A percentile compares a stretch with the other conserved stretches of the same genome.
These are phyloP conservation scores for Phytophthora hybrid DNA, from an alignment of 352 stramenopile species.

Conservation along the genomic window DNA sequence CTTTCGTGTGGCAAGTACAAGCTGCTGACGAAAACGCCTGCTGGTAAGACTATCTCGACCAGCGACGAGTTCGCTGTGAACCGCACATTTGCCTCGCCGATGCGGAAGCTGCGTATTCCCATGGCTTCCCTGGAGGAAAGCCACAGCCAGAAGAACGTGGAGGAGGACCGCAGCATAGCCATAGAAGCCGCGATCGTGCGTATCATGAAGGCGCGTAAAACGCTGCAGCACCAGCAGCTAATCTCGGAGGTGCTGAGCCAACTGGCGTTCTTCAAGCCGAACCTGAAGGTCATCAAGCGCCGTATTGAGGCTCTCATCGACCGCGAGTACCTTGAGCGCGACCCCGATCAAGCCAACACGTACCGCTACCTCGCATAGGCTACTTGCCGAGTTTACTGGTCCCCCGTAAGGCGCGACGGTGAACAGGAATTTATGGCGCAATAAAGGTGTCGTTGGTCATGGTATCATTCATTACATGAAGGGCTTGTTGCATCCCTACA, in stretches of 20 bases:
- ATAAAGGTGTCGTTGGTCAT: slow-evolving; percentile 40
- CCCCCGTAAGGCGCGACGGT: slow-evolving; percentile 15
- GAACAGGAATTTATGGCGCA: slow-evolving; percentile 31
- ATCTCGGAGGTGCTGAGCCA: slow-evolving; percentile 98
- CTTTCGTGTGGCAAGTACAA: slow-evolving; percentile 99
- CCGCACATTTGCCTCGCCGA: slow-evolving; percentile 93
- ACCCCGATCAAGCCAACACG: slow-evolving; percentile 95
- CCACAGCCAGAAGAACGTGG: slow-evolving; percentile 98
- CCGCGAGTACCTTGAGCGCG: slow-evolving; percentile 98
- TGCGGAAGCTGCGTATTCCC: slow-evolving; percentile 98
- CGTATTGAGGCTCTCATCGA: slow-evolving; percentile 98
- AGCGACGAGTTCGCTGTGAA: slow-evolving; percentile 97
- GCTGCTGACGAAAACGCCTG: slow-evolving; percentile 95
- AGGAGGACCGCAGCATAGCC: slow-evolving; percentile 96
- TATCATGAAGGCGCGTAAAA: slow-evolving; percentile 99
- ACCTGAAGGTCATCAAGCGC: slow-evolving; percentile 98
- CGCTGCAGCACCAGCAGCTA: slow-evolving; percentile 97
- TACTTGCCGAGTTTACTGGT: slow-evolving; percentile 22
- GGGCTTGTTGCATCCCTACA: not conserved
- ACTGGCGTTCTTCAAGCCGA: slow-evolving; percentile 98
- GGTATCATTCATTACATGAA: slow-evolving; percentile 3
- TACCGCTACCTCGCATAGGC: slow-evolving; percentile 96
- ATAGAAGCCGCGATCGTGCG: slow-evolving; percentile 99
- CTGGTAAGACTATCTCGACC: slow-evolving; percentile 94
- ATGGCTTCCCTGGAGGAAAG: slow-evolving; percentile 99